Percentiles rank a stretch among this genome's conserved stretches.
Evolutionary conservation across 768 basidiomycete species (phyloP).

Genomic region (Porpolomopsis calyptriformis): DNA sequence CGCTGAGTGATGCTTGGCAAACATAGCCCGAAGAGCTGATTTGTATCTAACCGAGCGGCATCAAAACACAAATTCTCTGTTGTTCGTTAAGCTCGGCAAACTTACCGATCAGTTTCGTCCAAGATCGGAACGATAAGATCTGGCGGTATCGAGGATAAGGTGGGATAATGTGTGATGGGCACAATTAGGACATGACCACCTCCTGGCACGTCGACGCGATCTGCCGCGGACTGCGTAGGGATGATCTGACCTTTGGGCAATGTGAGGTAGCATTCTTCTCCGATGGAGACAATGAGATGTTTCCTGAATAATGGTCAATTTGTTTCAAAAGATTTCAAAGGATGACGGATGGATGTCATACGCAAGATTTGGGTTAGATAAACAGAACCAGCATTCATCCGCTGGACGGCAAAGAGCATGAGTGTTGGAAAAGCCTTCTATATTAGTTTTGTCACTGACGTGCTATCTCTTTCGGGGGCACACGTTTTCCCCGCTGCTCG

Average conservation of each 20-base stretch:
- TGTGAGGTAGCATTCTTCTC: constrained; percentile 86
- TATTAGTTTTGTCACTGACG: constrained; percentile 55
- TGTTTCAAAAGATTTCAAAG: constrained; percentile 9
- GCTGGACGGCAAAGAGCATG: constrained; percentile 32
- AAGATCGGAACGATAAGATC: constrained; percentile 68
- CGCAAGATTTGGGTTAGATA: constrained; percentile 89
- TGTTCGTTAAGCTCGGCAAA: constrained; percentile 5
- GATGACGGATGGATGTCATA: constrained; percentile 30
- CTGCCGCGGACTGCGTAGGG: constrained; percentile 55
- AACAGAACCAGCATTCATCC: constrained; percentile 96
- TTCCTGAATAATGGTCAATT: constrained; percentile 44
- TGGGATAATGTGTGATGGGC: constrained; percentile 89
- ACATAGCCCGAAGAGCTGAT: constrained; percentile 58
- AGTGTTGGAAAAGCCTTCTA: not conserved
- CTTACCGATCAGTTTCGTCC: constrained; percentile 69
- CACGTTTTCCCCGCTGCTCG: constrained; percentile 36
- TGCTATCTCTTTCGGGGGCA: constrained; percentile 66
- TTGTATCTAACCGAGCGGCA: constrained; percentile 50
- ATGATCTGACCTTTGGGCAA: constrained; percentile 94
- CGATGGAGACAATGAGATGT: constrained; percentile 92
- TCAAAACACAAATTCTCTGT: not conserved
- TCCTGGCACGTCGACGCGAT: constrained; percentile 62
- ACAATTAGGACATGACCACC: constrained; percentile 94
- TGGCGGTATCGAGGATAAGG: constrained; percentile 68
- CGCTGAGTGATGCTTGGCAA: constrained; percentile 53